phyloP scores from a whole-genome alignment of 768 basidiomycete species.

The Cytidiella melzeri region DNA sequence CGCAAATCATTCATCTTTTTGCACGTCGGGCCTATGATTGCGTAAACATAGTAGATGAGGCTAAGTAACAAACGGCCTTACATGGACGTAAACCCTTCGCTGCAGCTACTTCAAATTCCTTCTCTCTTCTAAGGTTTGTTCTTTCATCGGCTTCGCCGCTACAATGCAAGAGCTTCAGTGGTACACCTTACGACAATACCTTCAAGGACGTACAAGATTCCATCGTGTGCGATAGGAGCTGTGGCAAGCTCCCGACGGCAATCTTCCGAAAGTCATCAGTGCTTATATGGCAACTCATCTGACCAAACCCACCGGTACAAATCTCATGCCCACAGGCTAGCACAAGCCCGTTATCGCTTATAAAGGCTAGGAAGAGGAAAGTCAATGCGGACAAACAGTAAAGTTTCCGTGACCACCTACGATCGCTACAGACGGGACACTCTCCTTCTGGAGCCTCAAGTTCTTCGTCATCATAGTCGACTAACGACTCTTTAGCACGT shows the following conservation, averaged over 20 bases:
- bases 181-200: background rate
- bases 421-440: conserved; percentile 66
- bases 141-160: conserved; percentile 53
- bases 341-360: conserved; percentile 48
- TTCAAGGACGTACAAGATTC: conserved; percentile 45
- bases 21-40: conserved; percentile 58
- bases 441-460: conserved; percentile 35
- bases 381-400: background rate
- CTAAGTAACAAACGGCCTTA: conserved; percentile 25
- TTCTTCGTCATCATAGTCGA: conserved; percentile 46
- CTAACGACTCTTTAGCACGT: conserved; percentile 39
- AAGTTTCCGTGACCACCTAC: conserved; percentile 24
- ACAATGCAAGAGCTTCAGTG: background rate
- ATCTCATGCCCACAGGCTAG: conserved; percentile 63
- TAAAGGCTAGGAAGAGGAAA: conserved; percentile 32
- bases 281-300: too few relatives aligned
- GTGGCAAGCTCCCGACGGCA: conserved; percentile 50
- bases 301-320: conserved; percentile 49
- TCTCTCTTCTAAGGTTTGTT: conserved; percentile 49
- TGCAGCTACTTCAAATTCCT: conserved; percentile 48
- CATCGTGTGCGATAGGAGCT: conserved; percentile 47
- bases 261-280: too few relatives aligned
- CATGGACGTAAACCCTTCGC: conserved; percentile 57
- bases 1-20: conserved; percentile 55
- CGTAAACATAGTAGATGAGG: background rate